Evolutionary conservation across 2,329 filamentous ascomycete genomes (phyloP), one percentile per base, ranked within the genome.

Genomic region (Ophiostoma sp.): DNA sequence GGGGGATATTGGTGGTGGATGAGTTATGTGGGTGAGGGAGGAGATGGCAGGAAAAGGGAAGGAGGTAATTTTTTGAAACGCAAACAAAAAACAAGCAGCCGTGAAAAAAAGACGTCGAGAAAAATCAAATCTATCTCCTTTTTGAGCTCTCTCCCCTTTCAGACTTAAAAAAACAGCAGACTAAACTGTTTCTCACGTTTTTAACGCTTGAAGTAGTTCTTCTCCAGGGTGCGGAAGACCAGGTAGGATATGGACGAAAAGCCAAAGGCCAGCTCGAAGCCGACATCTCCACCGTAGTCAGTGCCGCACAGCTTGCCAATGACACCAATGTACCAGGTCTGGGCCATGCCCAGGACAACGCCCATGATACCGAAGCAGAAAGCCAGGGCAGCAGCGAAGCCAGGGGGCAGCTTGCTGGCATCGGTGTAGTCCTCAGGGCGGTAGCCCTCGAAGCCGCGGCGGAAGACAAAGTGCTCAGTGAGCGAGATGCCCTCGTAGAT

Each of bases 321-420:
- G 0, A 89, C 89, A 0, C 89, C 89, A 25, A 84, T 87, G 78
- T 86, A 91, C 88, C 89, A 91, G 12, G 84, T 85, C 80, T 90
- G 87, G 15, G 84, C 83, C 85, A 91, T 90, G 59, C 85, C 87
- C 0, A 89, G 88, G 6, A 90, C 82, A 3, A 90, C 85, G 2
- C 85, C 72, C 9, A 82, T 85, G 19, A 85, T 83, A 4, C 80
- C 80, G 11, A 75, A 73, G 33, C 22, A 7, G 48, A 78, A 77
- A 17, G 77, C 75, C 2, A 74, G 70, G 73, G 83, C 82, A 31
- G 77, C 74, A n/a, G 80, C 77, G 25, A 81, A 70, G 7, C 81
- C 82, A 59, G 83, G 79, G 0, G 84, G 77, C 31, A 82, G 79
- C 12, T 81, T 81, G 69, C 83, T 81, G 22, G 84, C 80, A 12